phyloP scores from a whole-genome alignment of 345 rosid species.

The Zanthoxylum bungeanum region DNA sequence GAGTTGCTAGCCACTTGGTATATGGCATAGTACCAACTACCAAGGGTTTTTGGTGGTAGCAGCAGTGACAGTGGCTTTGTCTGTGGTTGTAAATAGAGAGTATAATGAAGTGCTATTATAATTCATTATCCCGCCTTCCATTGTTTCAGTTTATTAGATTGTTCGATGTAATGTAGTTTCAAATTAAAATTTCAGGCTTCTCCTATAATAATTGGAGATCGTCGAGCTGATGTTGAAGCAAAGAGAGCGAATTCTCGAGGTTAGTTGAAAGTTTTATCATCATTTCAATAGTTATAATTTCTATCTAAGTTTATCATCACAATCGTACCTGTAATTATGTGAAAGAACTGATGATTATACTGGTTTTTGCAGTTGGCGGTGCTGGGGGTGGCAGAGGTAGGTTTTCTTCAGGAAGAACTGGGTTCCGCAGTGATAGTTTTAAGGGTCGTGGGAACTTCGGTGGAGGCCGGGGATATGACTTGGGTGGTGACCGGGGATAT shows the following conservation, averaged over 20 bases:
- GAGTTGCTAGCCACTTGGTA: too few species aligned
- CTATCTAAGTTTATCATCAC: neutral
- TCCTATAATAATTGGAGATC: conserved; percentile 45
- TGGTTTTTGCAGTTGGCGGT: conserved; percentile 29
- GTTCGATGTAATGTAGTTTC: neutral
- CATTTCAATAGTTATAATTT: too few species aligned
- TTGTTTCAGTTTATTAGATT: neutral
- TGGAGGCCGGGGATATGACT: conserved; percentile 42
- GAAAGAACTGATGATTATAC: neutral
- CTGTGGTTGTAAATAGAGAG: neutral
- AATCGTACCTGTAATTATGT: neutral
- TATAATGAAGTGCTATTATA: neutral
- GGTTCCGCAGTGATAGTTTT: conserved; percentile 43
- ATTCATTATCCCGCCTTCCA: neutral
- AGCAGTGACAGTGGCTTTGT: neutral
- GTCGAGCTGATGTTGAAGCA: conserved; percentile 45
- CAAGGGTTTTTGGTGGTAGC: neutral
- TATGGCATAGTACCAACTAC: neutral
- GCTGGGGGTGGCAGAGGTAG: conserved; percentile 31
- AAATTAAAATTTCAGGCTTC: conserved; percentile 45
- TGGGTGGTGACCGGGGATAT: too few species aligned
- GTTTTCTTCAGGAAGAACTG: conserved; percentile 41
- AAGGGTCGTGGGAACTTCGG: conserved; percentile 45
- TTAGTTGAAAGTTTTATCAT: conserved; percentile 13
- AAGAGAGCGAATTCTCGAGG: conserved; percentile 64